Conservation (phyloP, 2,329 filamentous ascomycete species). For the Ceratocystis smalleyi region DNA sequence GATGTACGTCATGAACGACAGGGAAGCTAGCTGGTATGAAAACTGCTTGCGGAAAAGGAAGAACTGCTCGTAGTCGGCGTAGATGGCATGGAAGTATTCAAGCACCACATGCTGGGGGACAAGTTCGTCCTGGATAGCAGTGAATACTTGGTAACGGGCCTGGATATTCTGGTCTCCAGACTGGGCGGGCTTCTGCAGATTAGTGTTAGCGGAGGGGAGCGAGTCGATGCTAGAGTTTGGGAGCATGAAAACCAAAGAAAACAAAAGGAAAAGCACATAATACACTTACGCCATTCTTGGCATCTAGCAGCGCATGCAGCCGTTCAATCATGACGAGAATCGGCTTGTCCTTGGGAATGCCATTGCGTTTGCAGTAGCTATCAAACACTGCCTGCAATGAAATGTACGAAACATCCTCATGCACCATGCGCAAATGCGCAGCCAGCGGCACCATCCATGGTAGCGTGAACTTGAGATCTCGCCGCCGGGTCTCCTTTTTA, state of each 20-base stretch:
- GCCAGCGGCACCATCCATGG: constrained; percentile 92
- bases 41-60: constrained; percentile 98
- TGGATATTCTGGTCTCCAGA: constrained; percentile 47
- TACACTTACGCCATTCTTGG: constrained; percentile 42
- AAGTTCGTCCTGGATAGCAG: constrained; percentile 85
- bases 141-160: constrained; percentile 79
- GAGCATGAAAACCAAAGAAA: background rate
- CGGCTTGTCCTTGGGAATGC: constrained; percentile 86
- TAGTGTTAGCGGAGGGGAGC: background rate
- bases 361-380: constrained; percentile 78
- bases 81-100: constrained; percentile 78
- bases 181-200: constrained; percentile 18
- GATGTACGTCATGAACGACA: constrained; percentile 98
- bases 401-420: constrained; percentile 88
- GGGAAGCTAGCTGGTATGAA: constrained; percentile 81
- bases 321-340: constrained; percentile 93
- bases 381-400: constrained; percentile 92
- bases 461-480: constrained; percentile 90
- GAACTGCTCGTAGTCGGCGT: constrained; percentile 82
- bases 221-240: too few species aligned
- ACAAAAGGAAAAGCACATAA: background rate
- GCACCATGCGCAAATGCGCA: constrained; percentile 84
- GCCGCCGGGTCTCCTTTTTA: constrained; percentile 84
- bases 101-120: constrained; percentile 69
- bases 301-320: constrained; percentile 58